These are phyloP conservation scores for Stevia rebaudiana DNA, from an alignment of 140 eudicot species.

Conservation along the genomic window DNA sequence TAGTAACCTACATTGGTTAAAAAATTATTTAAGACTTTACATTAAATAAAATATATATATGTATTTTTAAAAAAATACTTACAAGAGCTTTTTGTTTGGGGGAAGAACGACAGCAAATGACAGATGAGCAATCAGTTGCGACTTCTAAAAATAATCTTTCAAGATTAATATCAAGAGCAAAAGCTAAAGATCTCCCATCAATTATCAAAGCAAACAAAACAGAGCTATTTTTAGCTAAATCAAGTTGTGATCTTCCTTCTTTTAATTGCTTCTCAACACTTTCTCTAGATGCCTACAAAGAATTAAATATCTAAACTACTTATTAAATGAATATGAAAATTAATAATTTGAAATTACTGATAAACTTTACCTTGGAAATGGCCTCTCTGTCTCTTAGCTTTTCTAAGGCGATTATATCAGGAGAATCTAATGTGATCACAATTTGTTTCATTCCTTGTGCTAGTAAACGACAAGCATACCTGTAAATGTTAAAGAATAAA, in stretches of 20 bases:
- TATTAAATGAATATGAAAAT: slow-evolving; percentile 1
- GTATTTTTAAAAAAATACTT: slow-evolving; percentile 21
- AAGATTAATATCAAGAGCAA: slow-evolving; percentile 61
- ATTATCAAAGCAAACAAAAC: slow-evolving; percentile 65
- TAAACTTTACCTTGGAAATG: slow-evolving; percentile 57
- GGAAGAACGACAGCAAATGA: slow-evolving; percentile 94
- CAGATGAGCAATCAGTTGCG: slow-evolving; percentile 71
- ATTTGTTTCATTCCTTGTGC: slow-evolving; percentile 84
- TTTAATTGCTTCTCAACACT: slow-evolving; percentile 57
- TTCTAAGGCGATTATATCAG: slow-evolving; percentile 52
- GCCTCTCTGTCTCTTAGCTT: slow-evolving; percentile 70
- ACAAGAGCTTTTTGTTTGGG: slow-evolving; percentile 99
- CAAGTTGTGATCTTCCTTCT: slow-evolving; percentile 59
- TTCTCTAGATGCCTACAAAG: slow-evolving; percentile 65
- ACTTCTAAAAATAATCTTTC: slow-evolving; percentile 70
- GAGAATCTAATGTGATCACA: slow-evolving; percentile 69
- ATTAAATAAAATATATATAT: neutral
- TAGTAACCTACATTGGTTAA: slow-evolving; percentile 73
- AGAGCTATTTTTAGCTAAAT: slow-evolving; percentile 41
- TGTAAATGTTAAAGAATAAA: slow-evolving; percentile 20
- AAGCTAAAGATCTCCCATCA: slow-evolving; percentile 79
- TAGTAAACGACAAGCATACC: slow-evolving; percentile 82
- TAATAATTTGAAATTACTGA: neutral
- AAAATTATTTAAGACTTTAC: slow-evolving; percentile 31
- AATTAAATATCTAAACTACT: slow-evolving; percentile 13